phyloP scores from a whole-genome alignment of 1,139 yeast species.

The Saccharomyces uvarum region DNA sequence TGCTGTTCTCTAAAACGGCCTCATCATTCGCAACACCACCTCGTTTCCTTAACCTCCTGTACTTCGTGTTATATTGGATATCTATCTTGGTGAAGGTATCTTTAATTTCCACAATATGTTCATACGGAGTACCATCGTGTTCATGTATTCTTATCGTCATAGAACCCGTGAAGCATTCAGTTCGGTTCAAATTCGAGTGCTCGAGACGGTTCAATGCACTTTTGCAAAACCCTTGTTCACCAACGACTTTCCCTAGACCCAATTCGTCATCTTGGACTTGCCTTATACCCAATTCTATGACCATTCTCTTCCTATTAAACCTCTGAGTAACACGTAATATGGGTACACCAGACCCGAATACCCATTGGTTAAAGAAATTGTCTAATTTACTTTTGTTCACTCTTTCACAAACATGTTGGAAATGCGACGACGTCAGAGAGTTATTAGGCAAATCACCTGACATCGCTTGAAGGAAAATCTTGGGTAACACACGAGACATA shows the following conservation, averaged over 20 bases:
- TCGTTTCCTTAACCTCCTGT: conserved; percentile 61
- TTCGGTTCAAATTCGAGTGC: conserved; percentile 28
- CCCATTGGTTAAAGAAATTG: conserved; percentile 87
- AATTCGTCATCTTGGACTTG: conserved; percentile 76
- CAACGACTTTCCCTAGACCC: conserved; percentile 33
- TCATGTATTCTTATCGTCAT: conserved; percentile 96
- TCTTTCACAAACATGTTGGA: conserved; percentile 86
- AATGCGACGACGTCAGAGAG: conserved; percentile 72
- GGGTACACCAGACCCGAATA: conserved; percentile 83
- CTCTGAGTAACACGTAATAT: conserved; percentile 80
- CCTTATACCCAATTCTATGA: conserved; percentile 88
- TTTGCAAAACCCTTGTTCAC: conserved; percentile 24
- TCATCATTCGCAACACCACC: conserved; percentile 39
- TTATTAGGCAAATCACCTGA: conserved; percentile 84
- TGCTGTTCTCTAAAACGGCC: conserved; percentile 27
- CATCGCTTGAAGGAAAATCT: conserved; percentile 87
- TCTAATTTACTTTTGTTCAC: conserved; percentile 84
- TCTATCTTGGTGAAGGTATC: conserved; percentile 82
- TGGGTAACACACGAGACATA: conserved; percentile 82
- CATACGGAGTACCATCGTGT: conserved; percentile 98
- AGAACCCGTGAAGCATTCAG: conserved; percentile 73
- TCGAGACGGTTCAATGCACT: conserved; percentile 24
- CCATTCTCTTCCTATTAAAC: conserved; percentile 87
- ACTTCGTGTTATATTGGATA: conserved; percentile 89
- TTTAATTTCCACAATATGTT: conserved; percentile 87